Percentiles rank a stretch among this genome's conserved stretches.
Conservation (phyloP, 805 yeast species). For the Zygosaccharomyces kombuchaensis region DNA sequence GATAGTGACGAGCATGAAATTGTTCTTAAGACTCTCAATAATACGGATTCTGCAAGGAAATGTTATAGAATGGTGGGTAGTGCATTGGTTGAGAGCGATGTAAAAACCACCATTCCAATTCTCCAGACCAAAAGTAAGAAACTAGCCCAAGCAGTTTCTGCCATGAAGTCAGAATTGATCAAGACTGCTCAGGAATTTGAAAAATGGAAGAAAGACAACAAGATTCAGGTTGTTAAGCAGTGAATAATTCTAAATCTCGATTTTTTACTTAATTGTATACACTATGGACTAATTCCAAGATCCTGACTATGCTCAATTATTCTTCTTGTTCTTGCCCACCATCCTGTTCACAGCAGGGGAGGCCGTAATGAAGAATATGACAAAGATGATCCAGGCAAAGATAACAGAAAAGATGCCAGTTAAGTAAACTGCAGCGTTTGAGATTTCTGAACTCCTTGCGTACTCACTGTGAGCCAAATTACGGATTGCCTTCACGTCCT, state of each 20-base stretch:
- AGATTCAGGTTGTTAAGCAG: conserved; percentile 34
- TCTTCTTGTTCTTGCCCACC: conserved; percentile 21
- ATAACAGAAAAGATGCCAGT: conserved; percentile 67
- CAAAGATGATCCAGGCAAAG: conserved; percentile 71
- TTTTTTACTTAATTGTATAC: neutral
- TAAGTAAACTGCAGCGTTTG: conserved; percentile 90
- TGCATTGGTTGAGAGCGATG: conserved; percentile 77
- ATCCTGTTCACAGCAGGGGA: conserved; percentile 13
- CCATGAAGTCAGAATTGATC: conserved; percentile 30
- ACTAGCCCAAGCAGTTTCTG: conserved; percentile 29
- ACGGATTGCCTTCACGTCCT: conserved; percentile 74
- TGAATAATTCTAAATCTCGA: conserved; percentile 8
- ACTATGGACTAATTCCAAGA: conserved; percentile 1
- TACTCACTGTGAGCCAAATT: conserved; percentile 95
- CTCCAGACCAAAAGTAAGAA: conserved; percentile 54
- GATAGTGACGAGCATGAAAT: conserved; percentile 48
- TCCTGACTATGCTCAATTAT: conserved; percentile 10
- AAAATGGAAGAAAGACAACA: conserved; percentile 35
- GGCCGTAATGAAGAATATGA: conserved; percentile 49
- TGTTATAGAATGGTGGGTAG: conserved; percentile 95
- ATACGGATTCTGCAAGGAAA: conserved; percentile 57
- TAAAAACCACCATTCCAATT: conserved; percentile 67
- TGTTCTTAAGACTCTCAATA: conserved; percentile 54
- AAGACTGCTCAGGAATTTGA: conserved; percentile 32
- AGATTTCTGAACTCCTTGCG: conserved; percentile 86